Conservation (phyloP, 306 rosid genomes). For the Chamaecrista fasciculata region DNA sequence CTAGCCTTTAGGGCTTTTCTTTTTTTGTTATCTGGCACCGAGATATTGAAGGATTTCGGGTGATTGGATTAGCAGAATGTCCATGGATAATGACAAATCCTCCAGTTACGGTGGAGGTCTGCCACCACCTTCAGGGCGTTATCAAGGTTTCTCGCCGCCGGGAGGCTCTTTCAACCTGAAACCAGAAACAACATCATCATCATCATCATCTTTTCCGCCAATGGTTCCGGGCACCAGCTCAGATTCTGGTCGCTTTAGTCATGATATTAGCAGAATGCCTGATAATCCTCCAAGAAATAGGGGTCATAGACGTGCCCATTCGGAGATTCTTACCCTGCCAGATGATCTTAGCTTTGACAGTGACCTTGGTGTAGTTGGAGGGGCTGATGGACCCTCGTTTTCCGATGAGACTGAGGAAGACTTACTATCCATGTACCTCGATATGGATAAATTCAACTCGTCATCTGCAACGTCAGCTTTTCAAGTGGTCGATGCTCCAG, state of each 20-base stretch:
- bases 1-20: slow-evolving; percentile 5
- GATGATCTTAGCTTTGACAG: slow-evolving; percentile 73
- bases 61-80: slow-evolving; percentile 3
- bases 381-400: slow-evolving; percentile 60
- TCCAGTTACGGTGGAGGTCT: slow-evolving; percentile 53
- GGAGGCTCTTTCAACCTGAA: slow-evolving; percentile 51
- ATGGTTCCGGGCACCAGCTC: slow-evolving; percentile 46
- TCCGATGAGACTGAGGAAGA: slow-evolving; percentile 77
- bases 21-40: background rate
- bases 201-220: slow-evolving; percentile 44
- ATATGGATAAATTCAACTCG: slow-evolving; percentile 72
- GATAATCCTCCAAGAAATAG: slow-evolving; percentile 67
- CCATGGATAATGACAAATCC: slow-evolving; percentile 68
- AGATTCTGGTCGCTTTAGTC: slow-evolving; percentile 56
- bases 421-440: slow-evolving; percentile 66
- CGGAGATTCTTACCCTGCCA: slow-evolving; percentile 73
- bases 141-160: slow-evolving; percentile 41
- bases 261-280: slow-evolving; percentile 75
- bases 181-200: slow-evolving; percentile 42
- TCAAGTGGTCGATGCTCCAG: slow-evolving; percentile 45
- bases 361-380: slow-evolving; percentile 67
- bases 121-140: slow-evolving; percentile 55
- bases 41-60: slow-evolving; percentile 12
- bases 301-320: slow-evolving; percentile 87
- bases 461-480: slow-evolving; percentile 57